phyloP scores from a whole-genome alignment of 495 filamentous ascomycete genomes.

The Aspergillus nidulans region DNA sequence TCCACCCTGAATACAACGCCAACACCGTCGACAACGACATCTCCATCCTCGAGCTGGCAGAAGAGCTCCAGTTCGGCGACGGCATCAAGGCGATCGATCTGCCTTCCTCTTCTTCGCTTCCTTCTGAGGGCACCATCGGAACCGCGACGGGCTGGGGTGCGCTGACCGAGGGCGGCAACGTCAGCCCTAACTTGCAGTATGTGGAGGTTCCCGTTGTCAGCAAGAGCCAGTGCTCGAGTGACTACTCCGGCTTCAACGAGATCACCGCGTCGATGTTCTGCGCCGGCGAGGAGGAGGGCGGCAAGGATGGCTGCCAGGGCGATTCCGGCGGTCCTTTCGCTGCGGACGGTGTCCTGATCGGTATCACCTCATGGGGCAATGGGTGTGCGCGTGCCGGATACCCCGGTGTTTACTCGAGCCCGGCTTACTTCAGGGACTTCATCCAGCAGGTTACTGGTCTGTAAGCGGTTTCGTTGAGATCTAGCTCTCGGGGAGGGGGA shows the following conservation, averaged over 20 bases:
- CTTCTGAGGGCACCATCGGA: not conserved
- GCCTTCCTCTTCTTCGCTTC: not conserved
- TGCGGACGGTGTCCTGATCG: not conserved
- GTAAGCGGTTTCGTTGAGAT: no score
- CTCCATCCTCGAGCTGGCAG: conserved; percentile 1
- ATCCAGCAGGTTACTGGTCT: not conserved
- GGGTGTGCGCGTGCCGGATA: conserved; percentile 3
- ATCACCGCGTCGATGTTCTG: conserved; percentile 10
- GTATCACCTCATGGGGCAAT: conserved; percentile 13
- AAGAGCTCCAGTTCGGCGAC: not conserved
- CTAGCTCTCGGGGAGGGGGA: not conserved
- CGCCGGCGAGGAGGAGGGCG: not conserved
- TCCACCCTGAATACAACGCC: conserved; percentile 5
- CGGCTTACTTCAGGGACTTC: not conserved
- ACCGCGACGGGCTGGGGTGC: conserved; percentile 9
- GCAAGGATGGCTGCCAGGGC: conserved; percentile 9
- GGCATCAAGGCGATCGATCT: not conserved
- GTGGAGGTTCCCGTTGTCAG: conserved; percentile 1
- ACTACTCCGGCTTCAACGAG: not conserved
- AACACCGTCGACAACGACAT: conserved; percentile 7
- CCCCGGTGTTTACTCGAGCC: conserved; percentile 6
- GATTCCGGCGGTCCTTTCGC: conserved; percentile 7
- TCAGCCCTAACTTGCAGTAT: not conserved
- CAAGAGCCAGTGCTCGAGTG: not conserved
- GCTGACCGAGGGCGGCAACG: not conserved